Conservation (phyloP, 495 filamentous ascomycete genomes). For the Podospora comata region DNA sequence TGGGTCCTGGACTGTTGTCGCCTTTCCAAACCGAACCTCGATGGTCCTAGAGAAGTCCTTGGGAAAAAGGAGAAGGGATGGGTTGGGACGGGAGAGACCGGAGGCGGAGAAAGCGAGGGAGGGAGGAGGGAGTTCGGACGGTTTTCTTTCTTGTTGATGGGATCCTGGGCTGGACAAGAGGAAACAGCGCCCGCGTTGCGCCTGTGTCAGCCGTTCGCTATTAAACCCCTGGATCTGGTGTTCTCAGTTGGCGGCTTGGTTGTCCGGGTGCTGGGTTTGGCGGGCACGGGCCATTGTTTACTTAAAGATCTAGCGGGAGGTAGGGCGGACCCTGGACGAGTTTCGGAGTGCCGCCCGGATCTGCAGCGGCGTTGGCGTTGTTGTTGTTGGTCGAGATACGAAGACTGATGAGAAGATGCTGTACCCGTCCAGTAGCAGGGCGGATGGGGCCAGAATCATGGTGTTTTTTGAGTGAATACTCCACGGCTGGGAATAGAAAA, state of each 20-base stretch:
- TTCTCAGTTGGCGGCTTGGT: constrained; percentile 18
- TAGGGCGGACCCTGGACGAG: constrained; percentile 8
- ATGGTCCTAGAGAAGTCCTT: background rate
- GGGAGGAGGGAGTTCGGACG: background rate
- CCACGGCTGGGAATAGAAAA: background rate
- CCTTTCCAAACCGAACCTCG: background rate
- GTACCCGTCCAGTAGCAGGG: background rate
- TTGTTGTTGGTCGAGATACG: too few relatives aligned
- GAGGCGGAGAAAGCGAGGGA: background rate
- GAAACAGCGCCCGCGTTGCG: background rate
- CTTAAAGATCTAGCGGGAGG: constrained; percentile 19
- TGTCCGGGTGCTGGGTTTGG: constrained; percentile 28
- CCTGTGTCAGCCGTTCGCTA: constrained; percentile 12
- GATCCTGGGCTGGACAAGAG: background rate
- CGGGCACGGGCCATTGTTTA: constrained; percentile 39
- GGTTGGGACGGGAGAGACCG: background rate
- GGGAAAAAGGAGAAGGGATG: background rate
- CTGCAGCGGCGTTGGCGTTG: background rate
- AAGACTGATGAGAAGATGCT: background rate
- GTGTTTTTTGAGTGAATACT: background rate
- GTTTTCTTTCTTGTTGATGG: background rate
- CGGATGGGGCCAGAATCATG: background rate
- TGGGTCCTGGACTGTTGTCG: background rate
- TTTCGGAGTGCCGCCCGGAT: constrained; percentile 1
- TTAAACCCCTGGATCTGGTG: constrained; percentile 12